These are phyloP conservation scores for Beta macrorhiza DNA, from an alignment of 179 eudicot species.

Conservation along the genomic window DNA sequence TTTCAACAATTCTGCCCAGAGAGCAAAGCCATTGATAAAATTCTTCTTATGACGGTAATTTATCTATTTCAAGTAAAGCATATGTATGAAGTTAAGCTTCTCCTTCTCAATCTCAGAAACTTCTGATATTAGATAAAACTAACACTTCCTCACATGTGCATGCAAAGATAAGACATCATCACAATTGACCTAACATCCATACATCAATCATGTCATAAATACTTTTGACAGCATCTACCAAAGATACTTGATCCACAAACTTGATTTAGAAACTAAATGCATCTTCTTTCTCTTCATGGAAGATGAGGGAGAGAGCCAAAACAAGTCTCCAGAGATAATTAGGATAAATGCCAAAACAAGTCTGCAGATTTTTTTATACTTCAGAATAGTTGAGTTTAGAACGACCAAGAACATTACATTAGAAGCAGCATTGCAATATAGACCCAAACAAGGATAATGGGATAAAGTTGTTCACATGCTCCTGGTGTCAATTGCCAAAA, in stretches of 20 bases:
- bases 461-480: background rate
- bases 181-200: background rate
- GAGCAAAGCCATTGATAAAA: background rate
- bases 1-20: background rate
- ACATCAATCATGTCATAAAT: background rate
- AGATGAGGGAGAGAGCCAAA: background rate
- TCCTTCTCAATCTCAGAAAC: background rate
- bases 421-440: background rate
- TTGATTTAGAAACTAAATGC: background rate
- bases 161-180: background rate
- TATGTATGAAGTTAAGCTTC: background rate
- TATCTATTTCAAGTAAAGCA: too few species aligned
- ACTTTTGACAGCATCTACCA: background rate
- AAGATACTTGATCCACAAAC: background rate
- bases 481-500: background rate
- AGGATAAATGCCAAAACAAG: background rate
- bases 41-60: too few species aligned
- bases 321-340: background rate
- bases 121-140: constrained; percentile 1
- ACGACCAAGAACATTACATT: background rate
- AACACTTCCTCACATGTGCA: background rate
- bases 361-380: background rate
- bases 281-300: background rate
- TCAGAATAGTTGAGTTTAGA: background rate
- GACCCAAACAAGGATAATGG: background rate